Evolutionary conservation across 164 flowering plant genomes (phyloP).

Genomic region (Cinnamomum chago): DNA sequence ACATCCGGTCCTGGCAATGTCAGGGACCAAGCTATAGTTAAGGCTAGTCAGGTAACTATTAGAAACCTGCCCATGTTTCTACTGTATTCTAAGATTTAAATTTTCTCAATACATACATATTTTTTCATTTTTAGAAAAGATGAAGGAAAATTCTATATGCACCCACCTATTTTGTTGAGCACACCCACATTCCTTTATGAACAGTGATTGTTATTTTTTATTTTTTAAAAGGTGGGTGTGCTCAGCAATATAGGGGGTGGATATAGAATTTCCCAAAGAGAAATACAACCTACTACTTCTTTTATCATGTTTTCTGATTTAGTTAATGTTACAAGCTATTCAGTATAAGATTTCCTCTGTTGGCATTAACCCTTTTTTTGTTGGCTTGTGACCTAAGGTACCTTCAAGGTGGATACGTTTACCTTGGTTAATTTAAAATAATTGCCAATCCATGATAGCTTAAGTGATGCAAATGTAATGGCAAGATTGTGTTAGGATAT

Average conservation of each 20-base stretch:
- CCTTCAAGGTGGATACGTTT: neutral
- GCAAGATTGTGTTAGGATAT: too few relatives aligned
- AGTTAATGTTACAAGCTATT: neutral
- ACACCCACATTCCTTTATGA: too few relatives aligned
- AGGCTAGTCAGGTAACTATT: slow-evolving; percentile 31
- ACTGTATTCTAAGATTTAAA: neutral
- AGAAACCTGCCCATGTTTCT: neutral
- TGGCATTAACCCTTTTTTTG: neutral
- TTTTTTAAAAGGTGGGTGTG: too few relatives aligned
- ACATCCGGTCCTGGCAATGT: slow-evolving; percentile 1
- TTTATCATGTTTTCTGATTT: neutral
- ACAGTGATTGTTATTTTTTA: too few relatives aligned
- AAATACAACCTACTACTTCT: neutral
- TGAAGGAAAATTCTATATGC: too few relatives aligned
- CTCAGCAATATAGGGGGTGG: too few relatives aligned
- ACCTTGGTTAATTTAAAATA: neutral
- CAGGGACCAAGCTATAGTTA: slow-evolving; percentile 12
- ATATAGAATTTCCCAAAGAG: too few relatives aligned
- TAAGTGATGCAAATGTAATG: too few relatives aligned
- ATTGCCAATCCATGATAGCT: neutral
- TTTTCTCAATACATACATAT: too few relatives aligned
- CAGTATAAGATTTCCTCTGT: neutral
- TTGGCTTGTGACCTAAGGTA: neutral
- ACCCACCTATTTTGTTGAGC: too few relatives aligned
- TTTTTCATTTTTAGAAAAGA: too few relatives aligned